Evolutionary conservation across 2,329 filamentous ascomycete genomes (phyloP).

Genomic region (Penicillium occitanis): DNA sequence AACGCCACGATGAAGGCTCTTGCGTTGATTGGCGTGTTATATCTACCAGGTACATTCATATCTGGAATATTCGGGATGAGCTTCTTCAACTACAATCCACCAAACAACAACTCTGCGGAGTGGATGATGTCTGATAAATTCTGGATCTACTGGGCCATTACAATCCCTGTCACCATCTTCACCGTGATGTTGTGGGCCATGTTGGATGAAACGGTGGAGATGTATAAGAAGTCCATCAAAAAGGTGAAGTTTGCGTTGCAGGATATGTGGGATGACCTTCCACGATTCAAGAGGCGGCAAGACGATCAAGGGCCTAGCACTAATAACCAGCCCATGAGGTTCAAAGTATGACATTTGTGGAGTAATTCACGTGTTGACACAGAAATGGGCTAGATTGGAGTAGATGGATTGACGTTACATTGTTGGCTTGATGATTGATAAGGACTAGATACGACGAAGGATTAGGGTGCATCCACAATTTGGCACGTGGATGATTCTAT

Average conservation of each 20-base stretch:
- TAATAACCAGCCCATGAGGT: neutral
- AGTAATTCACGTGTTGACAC: too few relatives aligned
- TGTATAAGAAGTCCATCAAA: conserved; percentile 5
- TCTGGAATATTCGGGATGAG: conserved; percentile 19
- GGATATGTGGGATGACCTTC: neutral
- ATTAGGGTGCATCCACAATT: neutral
- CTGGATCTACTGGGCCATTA: conserved; percentile 21
- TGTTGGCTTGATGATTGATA: neutral
- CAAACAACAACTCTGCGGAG: neutral
- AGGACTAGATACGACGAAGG: neutral
- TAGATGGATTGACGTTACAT: neutral
- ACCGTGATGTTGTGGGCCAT: conserved; percentile 12
- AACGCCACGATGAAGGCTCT: conserved; percentile 20
- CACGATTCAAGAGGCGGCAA: neutral
- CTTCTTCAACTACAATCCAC: conserved; percentile 19
- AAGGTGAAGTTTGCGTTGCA: neutral
- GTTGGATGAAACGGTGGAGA: conserved; percentile 14
- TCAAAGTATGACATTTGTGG: neutral
- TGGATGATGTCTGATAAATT: conserved; percentile 20
- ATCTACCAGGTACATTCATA: conserved; percentile 20
- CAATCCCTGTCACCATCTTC: conserved; percentile 18
- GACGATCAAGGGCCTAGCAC: neutral
- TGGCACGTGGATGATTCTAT: neutral
- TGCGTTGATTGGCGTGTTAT: conserved; percentile 18
- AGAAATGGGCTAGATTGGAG: neutral